Conservation (phyloP, 2,329 filamentous ascomycete species). For the Botrytis tulipae region DNA sequence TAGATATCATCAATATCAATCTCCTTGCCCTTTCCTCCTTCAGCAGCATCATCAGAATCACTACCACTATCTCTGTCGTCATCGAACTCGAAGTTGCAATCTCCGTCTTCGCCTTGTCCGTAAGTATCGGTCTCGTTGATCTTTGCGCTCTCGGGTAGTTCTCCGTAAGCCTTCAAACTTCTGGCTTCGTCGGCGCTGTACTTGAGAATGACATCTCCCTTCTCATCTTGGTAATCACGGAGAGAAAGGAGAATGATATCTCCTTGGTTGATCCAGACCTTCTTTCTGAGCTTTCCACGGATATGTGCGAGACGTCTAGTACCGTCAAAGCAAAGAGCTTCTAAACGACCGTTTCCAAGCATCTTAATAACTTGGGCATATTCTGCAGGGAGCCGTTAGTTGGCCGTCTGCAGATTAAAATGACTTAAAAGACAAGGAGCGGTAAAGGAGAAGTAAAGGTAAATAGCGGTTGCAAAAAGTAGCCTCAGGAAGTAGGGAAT, state of each 20-base stretch:
- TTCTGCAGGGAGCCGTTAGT: conserved; percentile 46
- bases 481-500: neutral
- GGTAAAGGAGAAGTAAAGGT: conserved; percentile 7
- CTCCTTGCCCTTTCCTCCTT: conserved; percentile 63
- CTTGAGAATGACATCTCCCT: conserved; percentile 91
- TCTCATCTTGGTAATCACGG: conserved; percentile 91
- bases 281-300: conserved; percentile 97
- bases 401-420: conserved; percentile 18
- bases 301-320: conserved; percentile 81
- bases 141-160: conserved; percentile 95
- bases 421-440: conserved; percentile 42
- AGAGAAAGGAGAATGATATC: conserved; percentile 88
- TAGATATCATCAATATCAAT: conserved; percentile 96
- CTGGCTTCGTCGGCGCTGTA: conserved; percentile 95
- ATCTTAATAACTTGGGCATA: conserved; percentile 91
- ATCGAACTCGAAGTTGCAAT: conserved; percentile 98
- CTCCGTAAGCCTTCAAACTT: conserved; percentile 93
- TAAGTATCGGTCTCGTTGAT: conserved; percentile 99
- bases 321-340: conserved; percentile 91
- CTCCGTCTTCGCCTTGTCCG: conserved; percentile 86
- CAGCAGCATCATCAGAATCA: conserved; percentile 47
- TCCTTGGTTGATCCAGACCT: conserved; percentile 99
- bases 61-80: conserved; percentile 72
- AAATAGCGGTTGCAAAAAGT: neutral
- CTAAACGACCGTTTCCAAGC: conserved; percentile 91